Percentiles rank a stretch among this genome's conserved stretches.
phyloP scores from a whole-genome alignment of 202 grass and related monocot genomes.

The Carex arenaria region DNA sequence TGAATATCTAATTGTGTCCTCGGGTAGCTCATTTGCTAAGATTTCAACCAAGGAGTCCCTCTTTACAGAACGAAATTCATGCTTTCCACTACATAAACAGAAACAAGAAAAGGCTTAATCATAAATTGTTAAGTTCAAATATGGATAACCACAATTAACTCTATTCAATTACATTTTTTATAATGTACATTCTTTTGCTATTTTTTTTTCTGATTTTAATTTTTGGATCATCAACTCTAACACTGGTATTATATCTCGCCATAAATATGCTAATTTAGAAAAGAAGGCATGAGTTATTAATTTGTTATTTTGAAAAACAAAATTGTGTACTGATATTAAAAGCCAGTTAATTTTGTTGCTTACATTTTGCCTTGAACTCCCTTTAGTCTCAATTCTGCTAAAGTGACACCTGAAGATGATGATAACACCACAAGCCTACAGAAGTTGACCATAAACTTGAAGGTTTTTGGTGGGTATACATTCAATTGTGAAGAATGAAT shows the following conservation, averaged over 20 bases:
- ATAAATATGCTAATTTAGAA: not conserved
- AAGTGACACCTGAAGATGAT: slow-evolving; percentile 18
- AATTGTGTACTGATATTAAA: not conserved
- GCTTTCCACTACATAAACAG: slow-evolving; percentile 17
- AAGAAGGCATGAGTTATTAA: not conserved
- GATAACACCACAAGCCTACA: slow-evolving; percentile 35
- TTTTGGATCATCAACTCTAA: not conserved
- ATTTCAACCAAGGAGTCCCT: slow-evolving; percentile 43
- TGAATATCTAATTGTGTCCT: slow-evolving; percentile 57
- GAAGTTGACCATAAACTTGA: no score
- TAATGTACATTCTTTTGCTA: not conserved
- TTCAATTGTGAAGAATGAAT: no score
- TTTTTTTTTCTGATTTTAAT: not conserved
- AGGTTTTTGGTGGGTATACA: no score
- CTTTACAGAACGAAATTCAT: slow-evolving; percentile 40
- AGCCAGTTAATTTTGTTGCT: not conserved
- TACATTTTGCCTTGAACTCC: slow-evolving; percentile 29
- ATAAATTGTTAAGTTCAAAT: not conserved
- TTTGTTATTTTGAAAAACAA: not conserved
- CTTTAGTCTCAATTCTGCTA: slow-evolving; percentile 23
- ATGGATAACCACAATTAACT: not conserved
- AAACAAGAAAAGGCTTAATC: not conserved
- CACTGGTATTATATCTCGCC: not conserved
- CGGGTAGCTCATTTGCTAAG: slow-evolving; percentile 49
- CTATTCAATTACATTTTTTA: not conserved